These are phyloP conservation scores for Leccinellum luteum DNA, from an alignment of 768 basidiomycete genomes.

Conservation along the genomic window DNA sequence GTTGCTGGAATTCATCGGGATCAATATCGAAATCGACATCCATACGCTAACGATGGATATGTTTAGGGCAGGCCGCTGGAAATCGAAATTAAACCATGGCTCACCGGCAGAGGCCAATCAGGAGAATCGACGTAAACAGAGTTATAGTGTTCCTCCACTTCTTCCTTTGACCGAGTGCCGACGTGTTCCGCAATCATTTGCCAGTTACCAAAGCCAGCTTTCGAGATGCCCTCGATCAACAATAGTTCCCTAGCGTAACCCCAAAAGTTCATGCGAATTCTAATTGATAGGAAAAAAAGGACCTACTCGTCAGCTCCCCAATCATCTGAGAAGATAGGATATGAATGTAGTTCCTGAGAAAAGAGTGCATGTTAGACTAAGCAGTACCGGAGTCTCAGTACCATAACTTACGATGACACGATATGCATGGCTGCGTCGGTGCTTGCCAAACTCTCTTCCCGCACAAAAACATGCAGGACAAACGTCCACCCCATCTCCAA, in stretches of 20 bases:
- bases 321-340: conserved; percentile 91
- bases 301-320: conserved; percentile 98
- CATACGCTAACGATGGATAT: conserved; percentile 29
- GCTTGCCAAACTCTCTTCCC: conserved; percentile 84
- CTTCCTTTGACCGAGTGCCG: conserved; percentile 90
- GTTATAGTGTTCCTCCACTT: conserved; percentile 88
- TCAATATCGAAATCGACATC: conserved; percentile 68
- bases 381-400: neutral
- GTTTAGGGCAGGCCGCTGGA: conserved; percentile 1
- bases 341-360: conserved; percentile 86
- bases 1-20: conserved; percentile 79
- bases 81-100: conserved; percentile 21
- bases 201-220: conserved; percentile 95
- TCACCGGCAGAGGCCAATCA: conserved; percentile 78
- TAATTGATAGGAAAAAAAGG: neutral
- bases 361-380: neutral
- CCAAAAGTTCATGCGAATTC: conserved; percentile 2
- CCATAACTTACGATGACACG: conserved; percentile 72
- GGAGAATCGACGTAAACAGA: conserved; percentile 75
- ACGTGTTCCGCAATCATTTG: conserved; percentile 93
- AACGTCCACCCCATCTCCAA: conserved; percentile 82
- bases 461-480: conserved; percentile 91
- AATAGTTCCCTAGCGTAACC: conserved; percentile 68
- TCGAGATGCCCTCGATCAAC: conserved; percentile 81
- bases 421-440: conserved; percentile 86